Conservation (phyloP, 495 filamentous ascomycete genomes). For the Rostrohypoxylon terebratum region DNA sequence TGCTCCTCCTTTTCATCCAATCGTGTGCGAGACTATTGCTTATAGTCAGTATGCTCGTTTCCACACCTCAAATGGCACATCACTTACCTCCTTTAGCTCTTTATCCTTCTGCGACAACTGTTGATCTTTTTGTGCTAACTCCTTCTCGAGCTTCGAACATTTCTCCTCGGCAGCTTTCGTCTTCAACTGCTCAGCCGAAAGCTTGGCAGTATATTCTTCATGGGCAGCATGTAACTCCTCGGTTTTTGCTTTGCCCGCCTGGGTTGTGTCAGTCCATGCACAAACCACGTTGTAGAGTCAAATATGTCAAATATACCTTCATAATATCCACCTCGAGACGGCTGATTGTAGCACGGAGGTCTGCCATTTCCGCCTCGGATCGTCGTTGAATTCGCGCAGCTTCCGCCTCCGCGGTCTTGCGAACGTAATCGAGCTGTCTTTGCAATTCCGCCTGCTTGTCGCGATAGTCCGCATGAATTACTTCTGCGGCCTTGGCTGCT, state of each 20-base stretch:
- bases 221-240: constrained; percentile 70
- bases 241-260: constrained; percentile 64
- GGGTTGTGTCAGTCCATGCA: constrained; percentile 15
- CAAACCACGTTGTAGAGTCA: constrained; percentile 34
- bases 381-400: constrained; percentile 53
- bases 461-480: constrained; percentile 52
- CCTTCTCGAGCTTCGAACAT: constrained; percentile 42
- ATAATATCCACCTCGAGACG: constrained; percentile 70
- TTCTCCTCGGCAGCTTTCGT: constrained; percentile 44
- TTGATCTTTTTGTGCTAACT: constrained; percentile 41
- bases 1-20: constrained; percentile 71
- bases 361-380: constrained; percentile 70
- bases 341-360: constrained; percentile 69
- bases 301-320: constrained; percentile 60
- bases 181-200: constrained; percentile 56
- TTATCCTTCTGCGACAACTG: constrained; percentile 45
- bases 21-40: constrained; percentile 51
- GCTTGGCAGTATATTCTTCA: constrained; percentile 64
- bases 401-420: constrained; percentile 56
- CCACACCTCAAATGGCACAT: background rate
- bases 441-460: constrained; percentile 63
- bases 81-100: constrained; percentile 46
- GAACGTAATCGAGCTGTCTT: constrained; percentile 57
- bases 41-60: constrained; percentile 26
- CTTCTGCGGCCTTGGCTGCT: constrained; percentile 32